These are phyloP conservation scores for Talaromyces sp. DNA, from an alignment of 2,329 filamentous ascomycete species.

Conservation along the genomic window DNA sequence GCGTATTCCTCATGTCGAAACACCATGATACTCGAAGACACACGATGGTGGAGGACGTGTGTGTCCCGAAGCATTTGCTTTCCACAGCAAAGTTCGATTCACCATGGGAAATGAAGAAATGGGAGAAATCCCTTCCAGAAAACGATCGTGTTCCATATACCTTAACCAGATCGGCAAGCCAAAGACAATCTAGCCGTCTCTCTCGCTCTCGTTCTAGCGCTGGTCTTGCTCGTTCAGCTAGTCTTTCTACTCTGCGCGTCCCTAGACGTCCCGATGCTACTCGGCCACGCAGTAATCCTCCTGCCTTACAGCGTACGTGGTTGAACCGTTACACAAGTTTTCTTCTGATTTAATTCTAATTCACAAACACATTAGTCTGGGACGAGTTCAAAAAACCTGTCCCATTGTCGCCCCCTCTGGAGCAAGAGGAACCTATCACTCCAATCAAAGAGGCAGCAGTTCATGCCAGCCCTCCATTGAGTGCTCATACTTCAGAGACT, in stretches of 20 bases:
- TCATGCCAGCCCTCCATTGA: constrained; percentile 3
- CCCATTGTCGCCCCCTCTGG: neutral
- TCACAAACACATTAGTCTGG: neutral
- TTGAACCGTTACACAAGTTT: too few relatives aligned
- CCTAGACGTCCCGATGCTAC: constrained; percentile 9
- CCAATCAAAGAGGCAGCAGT: constrained; percentile 16
- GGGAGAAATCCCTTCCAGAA: constrained; percentile 22
- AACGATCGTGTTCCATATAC: constrained; percentile 16
- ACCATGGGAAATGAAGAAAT: constrained; percentile 19
- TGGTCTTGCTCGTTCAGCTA: constrained; percentile 6
- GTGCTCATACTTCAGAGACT: constrained; percentile 5
- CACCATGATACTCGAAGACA: neutral
- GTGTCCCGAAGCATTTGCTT: constrained; percentile 20
- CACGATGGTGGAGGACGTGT: constrained; percentile 23
- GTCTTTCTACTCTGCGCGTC: constrained; percentile 9
- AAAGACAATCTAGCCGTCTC: neutral
- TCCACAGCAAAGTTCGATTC: constrained; percentile 22
- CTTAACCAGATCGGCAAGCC: neutral
- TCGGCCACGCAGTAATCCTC: constrained; percentile 11
- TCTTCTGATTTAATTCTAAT: too few relatives aligned
- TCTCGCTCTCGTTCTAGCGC: neutral
- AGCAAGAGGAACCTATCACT: constrained; percentile 14
- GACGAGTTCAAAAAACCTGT: constrained; percentile 3
- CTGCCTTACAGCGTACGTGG: constrained; percentile 4
- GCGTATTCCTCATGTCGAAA: neutral